Base-by-base conservation (phyloP, 2,329 filamentous ascomycete species). In the Metarhizium humberi region DNA sequence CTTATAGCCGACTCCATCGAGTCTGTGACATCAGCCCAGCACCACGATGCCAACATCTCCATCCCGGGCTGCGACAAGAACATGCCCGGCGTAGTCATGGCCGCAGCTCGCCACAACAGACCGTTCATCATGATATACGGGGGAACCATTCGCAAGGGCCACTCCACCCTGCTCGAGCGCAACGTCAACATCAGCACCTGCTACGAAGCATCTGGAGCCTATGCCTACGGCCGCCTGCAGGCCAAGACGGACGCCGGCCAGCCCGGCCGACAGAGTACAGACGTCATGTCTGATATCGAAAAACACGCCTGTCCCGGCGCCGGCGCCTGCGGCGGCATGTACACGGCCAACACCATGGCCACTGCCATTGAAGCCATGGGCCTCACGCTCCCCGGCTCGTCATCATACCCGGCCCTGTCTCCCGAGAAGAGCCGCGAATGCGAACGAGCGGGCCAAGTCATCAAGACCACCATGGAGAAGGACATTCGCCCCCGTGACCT, bases 51-150 rank as follows among this genome's bases (percentile, higher is more conserved):
- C 56, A 95, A 92, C 70, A 92, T 96, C 68, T 85, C 89, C 34
- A 92, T 96, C 62, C 91, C 92, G 0, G 92, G 92, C 11, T 96
- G 92, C 69, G 92, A 96, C 75, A 96, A 96, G 81, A 96, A 96
- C 71, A 96, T 96, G 92, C 92, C 92, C 0, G 92, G 92, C 60
- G 87, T 89, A 16, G 78, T 94, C 59, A 96, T 96, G 86, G 91
- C 88, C 0, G 91, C 94, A 66, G 90, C 89, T 14, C 82, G 92
- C 56, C 90, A 95, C 73, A 96, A 96, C 72, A 82, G 92, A 10
- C 92, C 92, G 4, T 94, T 90, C 50, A 77, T 96, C 67, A 96
- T 96, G 91, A 87, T 97, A 57, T 97, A 96, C 69, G 92, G 92
- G 52, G 92, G 92, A 43, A 89, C 90, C 16, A 96, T 96, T 65